Conservation (phyloP, 2,329 filamentous ascomycete genomes). For the Exserohilum turcica region DNA sequence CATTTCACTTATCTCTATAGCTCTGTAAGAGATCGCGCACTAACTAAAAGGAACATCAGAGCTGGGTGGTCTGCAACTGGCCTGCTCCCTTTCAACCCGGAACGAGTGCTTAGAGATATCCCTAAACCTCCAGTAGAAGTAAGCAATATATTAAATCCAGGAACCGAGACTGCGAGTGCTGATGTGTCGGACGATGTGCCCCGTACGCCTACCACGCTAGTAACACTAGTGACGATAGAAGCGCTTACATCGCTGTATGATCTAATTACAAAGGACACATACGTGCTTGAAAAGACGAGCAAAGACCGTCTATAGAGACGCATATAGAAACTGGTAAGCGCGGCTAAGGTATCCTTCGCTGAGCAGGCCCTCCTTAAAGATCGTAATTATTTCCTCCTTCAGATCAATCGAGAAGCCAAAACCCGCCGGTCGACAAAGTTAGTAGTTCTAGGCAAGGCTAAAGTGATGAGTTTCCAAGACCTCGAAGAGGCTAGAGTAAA, state of each 20-base stretch:
- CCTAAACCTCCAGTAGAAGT: constrained; percentile 17
- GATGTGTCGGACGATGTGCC: background rate
- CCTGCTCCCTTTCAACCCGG: constrained; percentile 38
- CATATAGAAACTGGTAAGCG: background rate
- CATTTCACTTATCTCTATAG: background rate
- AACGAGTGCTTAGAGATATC: constrained; percentile 37
- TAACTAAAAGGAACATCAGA: no score
- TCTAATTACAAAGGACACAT: constrained; percentile 19
- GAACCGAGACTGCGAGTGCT: background rate
- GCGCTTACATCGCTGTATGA: constrained; percentile 22
- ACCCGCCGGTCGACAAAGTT: no score
- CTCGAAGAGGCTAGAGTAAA: no score
- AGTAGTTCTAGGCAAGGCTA: no score
- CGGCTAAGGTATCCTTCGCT: background rate
- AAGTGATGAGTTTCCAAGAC: no score
- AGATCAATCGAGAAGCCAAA: background rate
- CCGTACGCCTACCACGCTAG: constrained; percentile 31
- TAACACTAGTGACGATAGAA: constrained; percentile 12
- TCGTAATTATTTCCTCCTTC: background rate
- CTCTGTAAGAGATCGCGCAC: no score
- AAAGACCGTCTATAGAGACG: background rate
- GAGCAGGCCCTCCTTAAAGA: background rate
- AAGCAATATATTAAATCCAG: no score
- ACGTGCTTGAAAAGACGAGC: constrained; percentile 13
- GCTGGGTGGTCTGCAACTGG: constrained; percentile 11